Base-by-base conservation (phyloP, 2,329 filamentous ascomycete genomes). In the Laburnicola sp. region DNA sequence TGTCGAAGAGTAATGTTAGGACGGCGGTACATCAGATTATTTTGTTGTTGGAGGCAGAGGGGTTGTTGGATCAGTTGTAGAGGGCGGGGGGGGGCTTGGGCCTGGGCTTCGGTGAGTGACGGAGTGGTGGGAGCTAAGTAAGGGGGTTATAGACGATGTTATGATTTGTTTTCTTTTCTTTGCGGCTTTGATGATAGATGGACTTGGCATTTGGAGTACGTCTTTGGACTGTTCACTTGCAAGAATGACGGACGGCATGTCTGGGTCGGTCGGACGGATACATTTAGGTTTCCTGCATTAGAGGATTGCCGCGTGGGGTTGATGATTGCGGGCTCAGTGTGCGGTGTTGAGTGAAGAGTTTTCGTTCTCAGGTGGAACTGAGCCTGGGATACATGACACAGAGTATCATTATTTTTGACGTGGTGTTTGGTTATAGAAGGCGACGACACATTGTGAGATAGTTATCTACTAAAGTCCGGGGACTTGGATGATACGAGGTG, bases 1-100 rank as follows among this genome's bases (percentile, higher is more conserved):
- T 87, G 49, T 86, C 89, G 77, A 94, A 88, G 82, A 91, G 89
- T 76, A 89, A 85, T 60, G 92, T 97, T 41, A 84, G 94, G 69
- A 94, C 89, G 53, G 93, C 93, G 56, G 94, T 99, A 46, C 94
- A 99, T 80, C 89, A 97, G 82, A 97, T 99, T 68, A 83, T 99
- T 58, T 81, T 99, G 68, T 77, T 97, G 77, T 80, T 99, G 53
- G 94, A 99, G 84, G 88, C 87, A 72, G 82, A 88, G 68, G 94
- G 94, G 43, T 83, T 96, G 68, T 79, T 99, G 68, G 93, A 97
- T 63, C 69, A 72, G 57, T 57, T 71, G 57, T 71, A 68, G 31
- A 25, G 10, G 25, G 2, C 3, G 4, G 34, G 34, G 34, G 34
- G 6, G 7, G 30, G 30, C 30, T 26, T n/a, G 6, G 6, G 21